These are phyloP conservation scores for Aspergillus incahuasiensis DNA, from an alignment of 495 filamentous ascomycete species.

Conservation along the genomic window DNA sequence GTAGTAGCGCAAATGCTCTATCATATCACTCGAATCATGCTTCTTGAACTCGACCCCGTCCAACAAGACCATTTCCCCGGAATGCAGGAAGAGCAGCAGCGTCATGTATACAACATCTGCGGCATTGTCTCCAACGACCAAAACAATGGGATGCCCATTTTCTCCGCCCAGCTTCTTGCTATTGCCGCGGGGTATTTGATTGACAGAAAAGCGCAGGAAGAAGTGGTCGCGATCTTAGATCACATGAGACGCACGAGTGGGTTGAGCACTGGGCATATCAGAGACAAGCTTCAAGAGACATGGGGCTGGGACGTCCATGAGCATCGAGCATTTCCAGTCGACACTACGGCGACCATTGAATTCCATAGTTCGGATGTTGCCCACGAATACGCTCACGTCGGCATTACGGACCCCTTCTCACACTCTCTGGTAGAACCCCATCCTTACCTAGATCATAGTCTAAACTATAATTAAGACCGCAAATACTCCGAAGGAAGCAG, in stretches of 20 bases:
- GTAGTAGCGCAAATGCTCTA: slow-evolving; percentile 87
- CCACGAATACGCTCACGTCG: background rate
- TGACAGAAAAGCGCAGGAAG: slow-evolving; percentile 68
- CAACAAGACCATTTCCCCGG: slow-evolving; percentile 49
- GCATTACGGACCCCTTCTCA: background rate
- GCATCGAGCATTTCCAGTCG: slow-evolving; percentile 21
- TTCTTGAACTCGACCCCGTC: slow-evolving; percentile 75
- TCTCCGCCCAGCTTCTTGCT: slow-evolving; percentile 72
- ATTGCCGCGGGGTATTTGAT: slow-evolving; percentile 74
- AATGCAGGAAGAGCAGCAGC: slow-evolving; percentile 62
- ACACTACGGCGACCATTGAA: background rate
- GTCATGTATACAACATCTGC: slow-evolving; percentile 76
- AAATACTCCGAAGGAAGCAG: too few species aligned
- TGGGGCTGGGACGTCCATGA: slow-evolving; percentile 67
- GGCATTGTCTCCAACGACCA: slow-evolving; percentile 82
- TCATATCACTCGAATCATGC: slow-evolving; percentile 74
- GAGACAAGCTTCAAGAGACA: slow-evolving; percentile 61
- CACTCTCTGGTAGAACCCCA: background rate
- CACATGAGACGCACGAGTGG: slow-evolving; percentile 71
- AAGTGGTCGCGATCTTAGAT: slow-evolving; percentile 73
- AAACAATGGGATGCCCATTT: slow-evolving; percentile 70
- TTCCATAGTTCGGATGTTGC: slow-evolving; percentile 24
- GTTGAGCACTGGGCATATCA: slow-evolving; percentile 67
- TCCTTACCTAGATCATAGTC: background rate
- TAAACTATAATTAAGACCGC: background rate